Base-by-base conservation (phyloP, 2,329 filamentous ascomycete genomes). In the Hypoxylon sp. region DNA sequence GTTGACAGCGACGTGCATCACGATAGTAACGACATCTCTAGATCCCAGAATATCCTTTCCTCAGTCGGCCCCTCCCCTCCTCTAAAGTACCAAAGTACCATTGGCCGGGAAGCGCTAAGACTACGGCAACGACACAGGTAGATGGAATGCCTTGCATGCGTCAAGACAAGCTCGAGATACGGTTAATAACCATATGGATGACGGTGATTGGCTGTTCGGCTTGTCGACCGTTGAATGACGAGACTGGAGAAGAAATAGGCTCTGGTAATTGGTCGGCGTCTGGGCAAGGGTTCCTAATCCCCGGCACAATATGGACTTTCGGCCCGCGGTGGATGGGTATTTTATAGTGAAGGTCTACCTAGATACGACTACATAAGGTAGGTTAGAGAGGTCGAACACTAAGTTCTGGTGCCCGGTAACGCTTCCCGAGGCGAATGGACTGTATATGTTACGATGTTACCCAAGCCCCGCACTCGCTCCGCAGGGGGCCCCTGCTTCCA, bases 301-400 rank as follows among this genome's bases (percentile, higher is more conserved):
- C 65, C 57, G 66, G 62, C 49, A 68, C 68, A 75, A 72, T 77
- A 74, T 77, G 76, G 76, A 69, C 68, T 74, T 72, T 77, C 76
- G 76, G 76, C 57, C 76, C 76, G 76, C 55, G 56, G 63, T 68
- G 71, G 72, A 66, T 54, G 62, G 44, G 62, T 39, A 55, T 44
- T n/a, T n/a, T n/a, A n/a, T 64, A 39, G 54, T 34, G 60, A 59
- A 52, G 47, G 32, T 11, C 46, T 24, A 37, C 28, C 24, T 19
- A 6, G n/a, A n/a, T n/a, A n/a, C n/a, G n/a, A n/a, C 6, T 8
- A 44, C 3, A 6, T 17, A 4, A 19, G 41, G n/a, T 4, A 20
- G 50, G 46, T 57, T 66, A 62, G 57, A 68, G 41, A 20, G 49
- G 49, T 58, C 47, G 32, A 37, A 37, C 32, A n/a, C n/a, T n/a